Base-by-base conservation (phyloP, 768 basidiomycete genomes). In the Phylloporus rhodoxanthus region DNA sequence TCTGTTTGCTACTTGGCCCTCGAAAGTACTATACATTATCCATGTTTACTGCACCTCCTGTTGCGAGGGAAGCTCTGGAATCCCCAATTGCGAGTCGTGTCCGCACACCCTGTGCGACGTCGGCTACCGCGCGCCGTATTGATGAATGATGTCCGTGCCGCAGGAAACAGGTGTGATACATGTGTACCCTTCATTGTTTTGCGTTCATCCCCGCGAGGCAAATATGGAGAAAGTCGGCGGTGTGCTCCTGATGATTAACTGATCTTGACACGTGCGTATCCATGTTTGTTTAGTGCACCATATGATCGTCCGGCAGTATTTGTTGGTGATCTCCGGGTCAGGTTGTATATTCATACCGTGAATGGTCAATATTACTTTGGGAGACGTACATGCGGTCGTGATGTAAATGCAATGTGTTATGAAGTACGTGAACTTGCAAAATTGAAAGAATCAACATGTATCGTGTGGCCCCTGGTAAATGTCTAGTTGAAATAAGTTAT, bases 401-500 rank as follows among this genome's bases (percentile, higher is more conserved):
- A 45, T 26, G 41, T 38, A 10, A 20, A 38, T 38, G 39, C 1
- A 28, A 37, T 29, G 46, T 23, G 30, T 17, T 20, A 34, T 48
- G 23, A 46, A 38, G 43, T 29, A 23, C 40, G 48, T 30, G 52
- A 47, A 30, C 23, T 32, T 1, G 3, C 23, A n/a, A n/a, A 26
- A 17, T 34, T 34, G 33, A 38, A 38, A 25, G 13, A 30, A 45
- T 13, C 15, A n/a, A n/a, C n/a, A 19, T 32, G 23, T 41, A 42
- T 28, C 5, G 17, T 10, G 43, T 26, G 23, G 32, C 45, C 56
- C 36, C 36, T 3, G 36, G 19, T n/a, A 15, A 52, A 4, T 33
- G 45, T 63, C 51, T 51, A 56, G 5, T 38, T 11, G 26, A 0
- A 21, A 54, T 62, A 64, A 61, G 19, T 62, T 61, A 64, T 23